phyloP scores from a whole-genome alignment of 2,329 filamentous ascomycete genomes.

The Arthroderma uncinatum region DNA sequence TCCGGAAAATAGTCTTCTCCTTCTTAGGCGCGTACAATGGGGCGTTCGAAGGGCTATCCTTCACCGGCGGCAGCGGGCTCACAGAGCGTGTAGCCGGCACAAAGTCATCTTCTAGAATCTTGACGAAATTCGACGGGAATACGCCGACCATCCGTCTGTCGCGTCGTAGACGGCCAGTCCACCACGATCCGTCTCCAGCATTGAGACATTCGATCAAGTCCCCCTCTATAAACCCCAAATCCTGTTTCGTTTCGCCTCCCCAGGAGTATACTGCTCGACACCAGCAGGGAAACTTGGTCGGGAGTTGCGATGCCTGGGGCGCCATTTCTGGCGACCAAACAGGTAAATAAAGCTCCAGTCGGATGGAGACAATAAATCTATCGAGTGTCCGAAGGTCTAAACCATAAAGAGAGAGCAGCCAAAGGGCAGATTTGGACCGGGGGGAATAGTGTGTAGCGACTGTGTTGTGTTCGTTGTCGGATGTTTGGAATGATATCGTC shows the following conservation, averaged over 20 bases:
- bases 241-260: slow-evolving; percentile 89
- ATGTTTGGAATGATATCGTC: background rate
- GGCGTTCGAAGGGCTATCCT: slow-evolving; percentile 24
- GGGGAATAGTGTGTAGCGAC: background rate
- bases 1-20: slow-evolving; percentile 49
- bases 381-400: background rate
- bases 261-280: slow-evolving; percentile 84
- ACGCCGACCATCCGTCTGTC: slow-evolving; percentile 84
- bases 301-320: slow-evolving; percentile 44
- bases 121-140: slow-evolving; percentile 96
- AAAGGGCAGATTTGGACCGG: background rate
- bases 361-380: background rate
- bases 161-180: slow-evolving; percentile 83
- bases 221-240: slow-evolving; percentile 93
- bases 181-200: slow-evolving; percentile 95
- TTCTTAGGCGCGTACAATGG: slow-evolving; percentile 46
- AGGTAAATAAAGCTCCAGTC: background rate
- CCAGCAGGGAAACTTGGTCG: slow-evolving; percentile 79
- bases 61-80: slow-evolving; percentile 40
- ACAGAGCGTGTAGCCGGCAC: slow-evolving; percentile 50
- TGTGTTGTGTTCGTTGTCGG: background rate
- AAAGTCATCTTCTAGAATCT: slow-evolving; percentile 75
- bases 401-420: background rate
- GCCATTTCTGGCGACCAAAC: slow-evolving; percentile 30
- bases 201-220: slow-evolving; percentile 97